Base-by-base conservation (phyloP, 805 yeast genomes). In the Candida piceae region DNA sequence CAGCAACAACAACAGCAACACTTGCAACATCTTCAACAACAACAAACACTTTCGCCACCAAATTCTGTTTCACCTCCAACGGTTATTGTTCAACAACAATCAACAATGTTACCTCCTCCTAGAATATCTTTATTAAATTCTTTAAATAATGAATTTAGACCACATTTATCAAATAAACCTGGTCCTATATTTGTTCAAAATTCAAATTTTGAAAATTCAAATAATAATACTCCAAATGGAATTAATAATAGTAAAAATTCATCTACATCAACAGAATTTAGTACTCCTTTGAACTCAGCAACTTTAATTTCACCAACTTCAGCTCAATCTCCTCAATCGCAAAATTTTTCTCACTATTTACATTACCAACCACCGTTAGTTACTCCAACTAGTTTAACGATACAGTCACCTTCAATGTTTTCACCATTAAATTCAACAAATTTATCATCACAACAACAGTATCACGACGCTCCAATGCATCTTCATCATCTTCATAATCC, bases 91-190 rank as follows among this genome's bases (percentile, higher is more conserved):
- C 55, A 50, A 25, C 52, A 47, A 26, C 40, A 41, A 12, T 49
- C 53, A 9, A 40, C 55, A 15, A 39, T 47, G 49, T 39, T 55
- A 13, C 63, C 63, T 15, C 63, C 63, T 7, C 63, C 63, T 28
- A 43, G 62, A 37, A 41, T 48, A 15, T 38, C 42, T 28, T 32
- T 41, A 11, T 35, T 55, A 22, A 38, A 31, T 31, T 17, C 34
- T 15, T 19, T 40, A 15, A 39, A 32, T 27, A 45, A 44, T 21
- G 60, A 54, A 30, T 53, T 57, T 37, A 48, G 62, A 42, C 61
- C 62, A 9, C 46, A 50, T 31, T 31, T 49, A 12, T 39, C 51
- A 9, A 53, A 55, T 40, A 58, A 58, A 36, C 63, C 63, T 15
- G 37, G 57, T 10, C 62, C 63, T 2, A 49, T 58, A 13, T 32